Conservation (phyloP, 1,284 basidiomycete species). For the Hypsizygus ulmarius region DNA sequence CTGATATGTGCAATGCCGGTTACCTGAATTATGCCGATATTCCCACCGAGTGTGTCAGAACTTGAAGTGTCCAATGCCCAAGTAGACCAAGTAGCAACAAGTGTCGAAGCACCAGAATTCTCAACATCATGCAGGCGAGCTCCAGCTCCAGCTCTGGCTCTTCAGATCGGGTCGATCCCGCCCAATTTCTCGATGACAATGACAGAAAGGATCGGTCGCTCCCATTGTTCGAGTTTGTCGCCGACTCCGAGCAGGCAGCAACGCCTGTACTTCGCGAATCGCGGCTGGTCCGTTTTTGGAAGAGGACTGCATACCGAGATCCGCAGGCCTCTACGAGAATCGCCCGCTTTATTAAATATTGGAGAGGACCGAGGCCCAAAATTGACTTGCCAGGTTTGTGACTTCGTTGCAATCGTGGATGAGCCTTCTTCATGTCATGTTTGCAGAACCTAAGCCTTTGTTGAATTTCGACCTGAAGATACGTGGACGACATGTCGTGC, state of each 20-base stretch:
- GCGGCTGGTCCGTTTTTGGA: slow-evolving; percentile 18
- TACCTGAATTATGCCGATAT: too few species aligned
- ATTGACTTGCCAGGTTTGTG: slow-evolving; percentile 53
- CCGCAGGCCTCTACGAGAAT: slow-evolving; percentile 23
- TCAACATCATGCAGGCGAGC: neutral
- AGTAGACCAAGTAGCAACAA: too few species aligned
- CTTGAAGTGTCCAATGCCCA: too few species aligned
- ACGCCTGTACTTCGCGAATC: slow-evolving; percentile 13
- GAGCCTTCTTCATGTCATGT: slow-evolving; percentile 5
- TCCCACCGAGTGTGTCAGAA: too few species aligned
- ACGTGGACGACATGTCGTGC: slow-evolving; percentile 34
- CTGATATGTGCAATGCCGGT: too few species aligned
- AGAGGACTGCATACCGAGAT: slow-evolving; percentile 15
- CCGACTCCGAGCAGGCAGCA: slow-evolving; percentile 14
- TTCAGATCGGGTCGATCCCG: slow-evolving; percentile 6
- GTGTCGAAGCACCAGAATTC: too few species aligned
- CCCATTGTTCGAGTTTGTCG: slow-evolving; percentile 22
- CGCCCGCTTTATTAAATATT: slow-evolving; percentile 35
- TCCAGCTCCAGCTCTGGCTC: neutral
- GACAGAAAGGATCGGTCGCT: slow-evolving; percentile 13
- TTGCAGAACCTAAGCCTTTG: slow-evolving; percentile 53
- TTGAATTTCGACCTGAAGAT: slow-evolving; percentile 47
- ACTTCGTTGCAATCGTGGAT: slow-evolving; percentile 4
- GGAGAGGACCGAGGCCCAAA: slow-evolving; percentile 62
- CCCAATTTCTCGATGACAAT: neutral